Percentiles rank a stretch among this genome's conserved stretches.
Evolutionary conservation across 2,329 filamentous ascomycete species (phyloP).

Genomic region (Xylariaceae sp.): DNA sequence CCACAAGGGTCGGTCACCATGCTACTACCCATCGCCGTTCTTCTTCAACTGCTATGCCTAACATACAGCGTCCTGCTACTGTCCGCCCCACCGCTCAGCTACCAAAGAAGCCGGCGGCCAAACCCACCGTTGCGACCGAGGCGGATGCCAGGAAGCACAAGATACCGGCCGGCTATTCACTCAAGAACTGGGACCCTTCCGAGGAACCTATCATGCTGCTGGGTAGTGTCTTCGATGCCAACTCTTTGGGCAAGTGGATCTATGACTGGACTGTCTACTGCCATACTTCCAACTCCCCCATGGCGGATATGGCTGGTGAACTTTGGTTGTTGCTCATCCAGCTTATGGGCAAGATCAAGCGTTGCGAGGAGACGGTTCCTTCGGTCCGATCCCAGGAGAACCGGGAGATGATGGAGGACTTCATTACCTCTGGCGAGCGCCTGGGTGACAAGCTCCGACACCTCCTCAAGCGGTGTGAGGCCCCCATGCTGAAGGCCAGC

Average conservation of each 20-base stretch:
- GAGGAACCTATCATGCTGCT: conserved; percentile 92
- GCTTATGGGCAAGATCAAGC: conserved; percentile 88
- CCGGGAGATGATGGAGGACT: conserved; percentile 80
- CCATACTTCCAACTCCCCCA: conserved; percentile 74
- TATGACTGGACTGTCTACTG: conserved; percentile 98
- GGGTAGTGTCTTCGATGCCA: conserved; percentile 94
- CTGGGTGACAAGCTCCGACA: conserved; percentile 80
- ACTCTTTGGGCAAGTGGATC: conserved; percentile 98
- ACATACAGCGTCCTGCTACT: conserved; percentile 50
- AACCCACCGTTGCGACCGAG: conserved; percentile 49
- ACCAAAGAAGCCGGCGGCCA: conserved; percentile 35
- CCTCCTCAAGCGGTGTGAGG: conserved; percentile 86
- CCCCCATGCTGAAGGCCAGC: conserved; percentile 88
- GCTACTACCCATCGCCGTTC: conserved; percentile 42
- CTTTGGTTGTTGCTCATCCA: conserved; percentile 94
- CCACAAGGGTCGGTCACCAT: conserved; percentile 35
- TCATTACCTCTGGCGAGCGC: conserved; percentile 82
- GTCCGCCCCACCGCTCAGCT: conserved; percentile 44
- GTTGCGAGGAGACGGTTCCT: conserved; percentile 72
- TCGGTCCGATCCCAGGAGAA: conserved; percentile 70
- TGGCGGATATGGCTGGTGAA: conserved; percentile 88
- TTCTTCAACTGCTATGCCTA: conserved; percentile 39
- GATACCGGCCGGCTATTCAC: conserved; percentile 85
- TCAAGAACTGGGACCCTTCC: conserved; percentile 96
- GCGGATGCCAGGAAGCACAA: conserved; percentile 60